Conservation (phyloP, 2,329 filamentous ascomycete genomes). For the Penicillium freii region DNA sequence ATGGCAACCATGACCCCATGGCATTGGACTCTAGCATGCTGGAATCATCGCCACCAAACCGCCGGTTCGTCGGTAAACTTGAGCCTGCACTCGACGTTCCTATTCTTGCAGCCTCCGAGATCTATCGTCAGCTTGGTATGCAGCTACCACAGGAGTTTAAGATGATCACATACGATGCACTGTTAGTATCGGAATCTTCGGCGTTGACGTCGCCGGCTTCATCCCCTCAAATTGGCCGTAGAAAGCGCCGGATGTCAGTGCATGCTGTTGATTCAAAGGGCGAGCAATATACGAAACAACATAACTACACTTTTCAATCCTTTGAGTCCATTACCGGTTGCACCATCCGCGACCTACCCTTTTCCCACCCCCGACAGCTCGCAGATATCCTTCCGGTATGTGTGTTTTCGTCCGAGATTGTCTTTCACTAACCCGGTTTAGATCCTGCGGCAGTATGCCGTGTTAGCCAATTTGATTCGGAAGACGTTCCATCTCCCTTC, state of each 20-base stretch:
- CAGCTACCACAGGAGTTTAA: slow-evolving; percentile 42
- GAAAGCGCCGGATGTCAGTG: slow-evolving; percentile 35
- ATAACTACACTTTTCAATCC: slow-evolving; percentile 45
- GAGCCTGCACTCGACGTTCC: slow-evolving; percentile 45
- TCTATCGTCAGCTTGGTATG: slow-evolving; percentile 42
- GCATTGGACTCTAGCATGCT: slow-evolving; percentile 40
- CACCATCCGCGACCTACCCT: slow-evolving; percentile 43
- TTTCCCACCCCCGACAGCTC: slow-evolving; percentile 47
- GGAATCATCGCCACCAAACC: slow-evolving; percentile 39
- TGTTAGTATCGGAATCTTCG: slow-evolving; percentile 37
- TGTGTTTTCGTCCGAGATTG: neutral
- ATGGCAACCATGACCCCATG: slow-evolving; percentile 37
- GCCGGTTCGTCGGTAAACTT: slow-evolving; percentile 45
- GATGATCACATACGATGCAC: slow-evolving; percentile 39
- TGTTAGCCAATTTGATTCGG: slow-evolving; percentile 41
- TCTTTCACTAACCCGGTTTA: slow-evolving; percentile 15
- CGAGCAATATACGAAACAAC: slow-evolving; percentile 31
- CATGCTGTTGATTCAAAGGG: slow-evolving; percentile 33
- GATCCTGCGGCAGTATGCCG: slow-evolving; percentile 47
- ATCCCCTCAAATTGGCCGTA: slow-evolving; percentile 29
- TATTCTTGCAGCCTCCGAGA: slow-evolving; percentile 41
- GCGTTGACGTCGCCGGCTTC: slow-evolving; percentile 22
- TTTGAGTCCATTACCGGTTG: slow-evolving; percentile 43
- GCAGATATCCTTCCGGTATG: slow-evolving; percentile 44
- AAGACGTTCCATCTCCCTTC: slow-evolving; percentile 32